These are phyloP conservation scores for Plantago coronopus DNA, from an alignment of 305 asterid genomes.

Conservation along the genomic window DNA sequence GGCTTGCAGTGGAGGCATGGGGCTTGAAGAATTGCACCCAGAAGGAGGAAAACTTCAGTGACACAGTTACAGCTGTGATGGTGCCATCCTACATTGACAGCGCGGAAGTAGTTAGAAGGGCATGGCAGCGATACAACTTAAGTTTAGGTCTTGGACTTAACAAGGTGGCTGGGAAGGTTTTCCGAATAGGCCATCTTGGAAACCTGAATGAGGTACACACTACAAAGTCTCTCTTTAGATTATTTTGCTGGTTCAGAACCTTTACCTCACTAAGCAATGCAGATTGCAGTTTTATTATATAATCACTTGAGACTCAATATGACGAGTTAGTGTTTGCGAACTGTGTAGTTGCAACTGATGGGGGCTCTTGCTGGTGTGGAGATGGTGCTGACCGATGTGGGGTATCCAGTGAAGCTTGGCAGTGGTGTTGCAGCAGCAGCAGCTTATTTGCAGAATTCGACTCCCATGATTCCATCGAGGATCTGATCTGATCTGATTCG, in stretches of 20 bases:
- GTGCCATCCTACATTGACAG: slow-evolving; percentile 81
- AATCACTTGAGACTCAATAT: neutral
- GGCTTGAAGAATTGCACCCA: slow-evolving; percentile 98
- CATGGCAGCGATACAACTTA: slow-evolving; percentile 89
- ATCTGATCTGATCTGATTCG: slow-evolving; percentile 66
- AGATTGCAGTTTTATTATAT: neutral
- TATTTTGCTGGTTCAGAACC: neutral
- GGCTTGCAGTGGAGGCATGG: slow-evolving; percentile 98
- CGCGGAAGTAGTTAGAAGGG: slow-evolving; percentile 66
- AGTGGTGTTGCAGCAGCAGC: slow-evolving; percentile 93
- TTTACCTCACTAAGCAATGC: neutral
- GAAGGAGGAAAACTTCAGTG: slow-evolving; percentile 93
- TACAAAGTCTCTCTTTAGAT: neutral
- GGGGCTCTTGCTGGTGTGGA: slow-evolving; percentile 99
- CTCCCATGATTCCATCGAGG: slow-evolving; percentile 94
- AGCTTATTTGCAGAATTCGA: slow-evolving; percentile 75
- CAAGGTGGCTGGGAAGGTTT: slow-evolving; percentile 94
- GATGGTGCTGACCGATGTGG: slow-evolving; percentile 92
- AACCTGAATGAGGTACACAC: slow-evolving; percentile 53
- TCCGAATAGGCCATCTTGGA: slow-evolving; percentile 97
- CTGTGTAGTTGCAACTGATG: slow-evolving; percentile 78
- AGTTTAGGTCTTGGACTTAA: slow-evolving; percentile 95
- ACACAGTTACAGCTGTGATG: slow-evolving; percentile 87
- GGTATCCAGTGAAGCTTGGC: slow-evolving; percentile 87
- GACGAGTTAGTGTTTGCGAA: slow-evolving; percentile 1